Conservation (phyloP, 257 asterid genomes). For the Solanum arcanum region DNA sequence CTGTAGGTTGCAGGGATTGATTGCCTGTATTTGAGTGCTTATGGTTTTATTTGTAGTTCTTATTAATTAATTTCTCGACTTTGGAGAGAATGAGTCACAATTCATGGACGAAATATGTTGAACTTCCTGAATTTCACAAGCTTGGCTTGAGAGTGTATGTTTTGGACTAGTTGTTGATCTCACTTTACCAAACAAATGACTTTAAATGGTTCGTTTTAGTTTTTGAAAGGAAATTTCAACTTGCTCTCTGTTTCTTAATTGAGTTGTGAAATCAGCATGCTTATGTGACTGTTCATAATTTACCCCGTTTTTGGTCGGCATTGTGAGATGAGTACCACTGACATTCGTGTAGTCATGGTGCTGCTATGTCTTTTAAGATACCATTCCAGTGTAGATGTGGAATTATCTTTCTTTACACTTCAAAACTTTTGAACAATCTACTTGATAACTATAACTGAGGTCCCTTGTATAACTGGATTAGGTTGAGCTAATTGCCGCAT, state of each 20-base stretch:
- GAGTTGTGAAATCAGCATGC: background rate
- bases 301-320: background rate
- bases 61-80: background rate
- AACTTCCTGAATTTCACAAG: background rate
- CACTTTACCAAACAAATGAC: background rate
- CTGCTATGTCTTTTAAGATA: background rate
- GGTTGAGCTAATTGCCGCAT: background rate
- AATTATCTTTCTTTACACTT: background rate
- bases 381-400: background rate
- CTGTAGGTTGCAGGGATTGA: background rate
- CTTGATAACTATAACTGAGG: background rate
- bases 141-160: background rate
- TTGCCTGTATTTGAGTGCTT: background rate
- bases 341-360: background rate
- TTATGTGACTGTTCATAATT: background rate
- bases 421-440: background rate
- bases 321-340: background rate
- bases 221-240: background rate
- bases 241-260: background rate
- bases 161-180: background rate
- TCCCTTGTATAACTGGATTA: background rate
- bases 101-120: background rate
- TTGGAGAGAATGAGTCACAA: background rate
- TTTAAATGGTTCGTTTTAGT: background rate
- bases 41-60: background rate